A percentile compares a stretch with the other conserved stretches of the same genome.
Evolutionary conservation across 495 filamentous ascomycete genomes (phyloP).

Genomic region (Talaromyces thailandensis): DNA sequence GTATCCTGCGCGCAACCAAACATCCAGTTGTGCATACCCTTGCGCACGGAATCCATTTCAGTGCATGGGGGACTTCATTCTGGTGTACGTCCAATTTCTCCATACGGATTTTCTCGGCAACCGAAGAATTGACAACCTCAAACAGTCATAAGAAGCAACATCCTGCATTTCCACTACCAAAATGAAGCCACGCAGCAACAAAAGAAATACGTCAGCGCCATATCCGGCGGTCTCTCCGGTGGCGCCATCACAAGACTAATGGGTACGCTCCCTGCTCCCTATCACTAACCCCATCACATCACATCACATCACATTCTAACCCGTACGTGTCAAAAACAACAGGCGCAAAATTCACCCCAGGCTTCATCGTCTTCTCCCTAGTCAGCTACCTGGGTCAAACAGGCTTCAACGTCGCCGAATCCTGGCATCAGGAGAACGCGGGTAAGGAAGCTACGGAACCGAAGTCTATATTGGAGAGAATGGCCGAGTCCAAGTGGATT

Average conservation of each 20-base stretch:
- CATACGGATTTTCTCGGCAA: not conserved
- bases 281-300: constrained; percentile 7
- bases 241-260: constrained; percentile 51
- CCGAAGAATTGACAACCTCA: not conserved
- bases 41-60: constrained; percentile 70
- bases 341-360: constrained; percentile 48
- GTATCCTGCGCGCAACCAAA: constrained; percentile 59
- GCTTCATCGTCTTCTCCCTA: constrained; percentile 52
- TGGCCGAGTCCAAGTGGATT: constrained; percentile 67
- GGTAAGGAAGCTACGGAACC: constrained; percentile 18
- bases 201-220: constrained; percentile 50
- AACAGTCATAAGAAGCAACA: constrained; percentile 32
- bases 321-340: constrained; percentile 8
- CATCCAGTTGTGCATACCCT: constrained; percentile 62
- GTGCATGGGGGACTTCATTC: constrained; percentile 65
- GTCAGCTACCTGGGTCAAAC: constrained; percentile 52
- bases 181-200: constrained; percentile 44
- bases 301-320: not conserved
- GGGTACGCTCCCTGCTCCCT: constrained; percentile 33
- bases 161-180: constrained; percentile 30
- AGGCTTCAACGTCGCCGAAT: constrained; percentile 46
- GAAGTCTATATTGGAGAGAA: constrained; percentile 35
- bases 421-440: constrained; percentile 28
- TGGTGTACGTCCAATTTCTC: constrained; percentile 48
- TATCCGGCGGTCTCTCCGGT: constrained; percentile 65